Evolutionary conservation across 305 asterid genomes (phyloP).

Genomic region (Rubia balearica): DNA sequence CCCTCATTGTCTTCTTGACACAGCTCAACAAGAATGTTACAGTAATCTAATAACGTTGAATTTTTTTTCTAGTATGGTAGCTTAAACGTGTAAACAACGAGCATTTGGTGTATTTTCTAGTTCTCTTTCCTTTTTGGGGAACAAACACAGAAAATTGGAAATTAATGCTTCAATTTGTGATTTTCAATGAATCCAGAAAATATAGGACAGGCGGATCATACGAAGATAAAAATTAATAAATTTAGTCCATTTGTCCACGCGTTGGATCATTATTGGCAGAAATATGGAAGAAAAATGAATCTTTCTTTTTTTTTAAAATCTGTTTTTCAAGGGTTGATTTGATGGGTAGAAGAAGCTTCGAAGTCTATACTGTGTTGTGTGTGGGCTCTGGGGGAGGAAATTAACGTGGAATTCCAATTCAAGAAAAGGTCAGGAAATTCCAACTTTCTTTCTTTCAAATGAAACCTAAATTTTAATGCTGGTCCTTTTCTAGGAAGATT

Average conservation of each 20-base stretch:
- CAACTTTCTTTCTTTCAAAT: not conserved
- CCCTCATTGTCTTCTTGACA: not conserved
- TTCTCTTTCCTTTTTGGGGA: not conserved
- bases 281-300: not conserved
- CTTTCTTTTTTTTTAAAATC: not conserved
- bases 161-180: not conserved
- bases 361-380: not conserved
- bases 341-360: not conserved
- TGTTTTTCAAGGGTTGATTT: not conserved
- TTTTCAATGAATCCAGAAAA: not conserved
- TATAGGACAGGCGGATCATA: not conserved
- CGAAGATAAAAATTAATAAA: not conserved
- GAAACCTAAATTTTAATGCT: not conserved
- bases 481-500: not conserved
- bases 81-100: conserved; percentile 5
- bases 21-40: not conserved
- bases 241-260: not conserved
- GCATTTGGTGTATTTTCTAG: not conserved
- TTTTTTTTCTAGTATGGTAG: not conserved
- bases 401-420: not conserved
- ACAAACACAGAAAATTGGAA: not conserved
- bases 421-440: not conserved
- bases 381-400: not conserved
- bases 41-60: not conserved
- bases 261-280: not conserved